Conservation (phyloP, 148 eudicot genomes). For the Oxyria digyna region DNA sequence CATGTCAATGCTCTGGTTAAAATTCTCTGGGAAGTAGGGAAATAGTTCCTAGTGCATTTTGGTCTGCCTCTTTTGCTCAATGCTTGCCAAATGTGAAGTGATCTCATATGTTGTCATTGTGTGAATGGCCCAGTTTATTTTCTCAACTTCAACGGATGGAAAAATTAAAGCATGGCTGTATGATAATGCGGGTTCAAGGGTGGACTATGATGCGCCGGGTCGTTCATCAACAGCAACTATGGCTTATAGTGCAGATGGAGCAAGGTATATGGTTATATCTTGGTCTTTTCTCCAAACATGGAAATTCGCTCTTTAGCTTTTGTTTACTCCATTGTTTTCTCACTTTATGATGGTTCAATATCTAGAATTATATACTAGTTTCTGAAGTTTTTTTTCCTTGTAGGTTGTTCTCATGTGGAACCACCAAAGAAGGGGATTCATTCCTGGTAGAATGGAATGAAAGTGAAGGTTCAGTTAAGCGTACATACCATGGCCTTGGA, state of each 20-base stretch:
- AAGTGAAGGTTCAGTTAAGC: constrained; percentile 53
- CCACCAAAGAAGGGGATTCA: constrained; percentile 62
- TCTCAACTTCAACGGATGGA: constrained; percentile 69
- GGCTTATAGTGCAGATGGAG: constrained; percentile 67
- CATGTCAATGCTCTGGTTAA: neutral
- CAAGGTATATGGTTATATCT: constrained; percentile 26
- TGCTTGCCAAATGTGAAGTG: neutral
- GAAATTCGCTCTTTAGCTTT: neutral
- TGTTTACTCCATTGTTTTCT: neutral
- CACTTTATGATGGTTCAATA: neutral
- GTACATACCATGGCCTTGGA: constrained; percentile 43
- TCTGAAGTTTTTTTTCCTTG: constrained; percentile 3
- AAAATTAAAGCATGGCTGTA: constrained; percentile 76
- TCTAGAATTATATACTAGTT: neutral
- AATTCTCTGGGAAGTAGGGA: neutral
- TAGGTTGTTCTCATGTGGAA: constrained; percentile 66
- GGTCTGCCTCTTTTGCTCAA: neutral
- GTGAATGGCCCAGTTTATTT: constrained; percentile 37
- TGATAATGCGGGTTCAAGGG: constrained; percentile 55
- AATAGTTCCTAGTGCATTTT: neutral
- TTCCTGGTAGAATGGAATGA: constrained; percentile 69
- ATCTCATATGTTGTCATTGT: neutral
- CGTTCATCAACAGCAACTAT: constrained; percentile 58
- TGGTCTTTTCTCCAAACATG: neutral
- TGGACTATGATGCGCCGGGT: constrained; percentile 66